Conservation (phyloP, 768 basidiomycete genomes). For the Boletales sp. region DNA sequence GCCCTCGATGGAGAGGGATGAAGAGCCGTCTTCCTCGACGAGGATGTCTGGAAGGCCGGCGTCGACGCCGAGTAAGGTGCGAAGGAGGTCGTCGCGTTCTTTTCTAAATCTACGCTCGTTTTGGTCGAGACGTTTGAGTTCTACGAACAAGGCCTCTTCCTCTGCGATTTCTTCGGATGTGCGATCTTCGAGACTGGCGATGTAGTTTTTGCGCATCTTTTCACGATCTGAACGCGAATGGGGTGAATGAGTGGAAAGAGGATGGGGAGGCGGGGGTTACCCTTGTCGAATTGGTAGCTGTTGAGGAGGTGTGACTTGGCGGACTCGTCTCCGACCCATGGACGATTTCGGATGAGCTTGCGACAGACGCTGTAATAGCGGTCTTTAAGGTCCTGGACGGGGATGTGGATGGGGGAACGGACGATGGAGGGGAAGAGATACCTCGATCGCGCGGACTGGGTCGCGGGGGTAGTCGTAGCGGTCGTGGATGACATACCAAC, state of each 20-base stretch:
- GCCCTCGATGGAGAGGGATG: conserved; percentile 42
- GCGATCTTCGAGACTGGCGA: conserved; percentile 83
- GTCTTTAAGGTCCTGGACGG: conserved; percentile 76
- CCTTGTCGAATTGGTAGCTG: conserved; percentile 85
- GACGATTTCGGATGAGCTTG: conserved; percentile 78
- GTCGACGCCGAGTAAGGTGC: conserved; percentile 81
- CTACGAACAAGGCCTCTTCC: conserved; percentile 91
- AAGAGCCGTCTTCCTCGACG: conserved; percentile 56
- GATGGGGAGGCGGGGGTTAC: conserved; percentile 33
- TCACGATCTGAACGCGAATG: conserved; percentile 65
- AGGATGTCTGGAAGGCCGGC: conserved; percentile 76
- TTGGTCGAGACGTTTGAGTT: conserved; percentile 94
- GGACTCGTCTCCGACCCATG: conserved; percentile 80
- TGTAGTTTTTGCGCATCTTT: conserved; percentile 81
- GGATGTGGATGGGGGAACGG: background rate
- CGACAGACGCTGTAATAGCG: conserved; percentile 91
- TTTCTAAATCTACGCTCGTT: conserved; percentile 83
- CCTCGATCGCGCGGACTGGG: conserved; percentile 63
- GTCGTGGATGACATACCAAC: conserved; percentile 89
- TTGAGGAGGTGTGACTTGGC: conserved; percentile 63
- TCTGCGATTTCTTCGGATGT: conserved; percentile 87
- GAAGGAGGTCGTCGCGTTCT: conserved; percentile 84
- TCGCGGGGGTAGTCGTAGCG: conserved; percentile 77
- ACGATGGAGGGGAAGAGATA: conserved; percentile 21
- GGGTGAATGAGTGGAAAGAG: background rate